Evolutionary conservation across 345 rosid species (phyloP).

Genomic region (Barbarea vulgaris): DNA sequence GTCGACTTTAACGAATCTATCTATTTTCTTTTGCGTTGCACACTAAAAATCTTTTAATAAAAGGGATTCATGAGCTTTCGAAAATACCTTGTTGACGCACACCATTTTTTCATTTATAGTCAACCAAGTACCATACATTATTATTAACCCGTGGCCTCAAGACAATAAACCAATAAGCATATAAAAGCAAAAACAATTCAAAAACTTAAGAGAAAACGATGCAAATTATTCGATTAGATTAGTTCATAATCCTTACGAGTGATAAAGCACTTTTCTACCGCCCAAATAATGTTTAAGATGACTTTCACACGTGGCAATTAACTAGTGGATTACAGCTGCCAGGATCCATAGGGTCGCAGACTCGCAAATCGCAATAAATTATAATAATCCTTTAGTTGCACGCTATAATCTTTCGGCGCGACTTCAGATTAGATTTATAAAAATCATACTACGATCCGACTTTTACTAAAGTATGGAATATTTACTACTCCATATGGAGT

Average conservation of each 20-base stretch:
- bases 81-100: constrained; percentile 9
- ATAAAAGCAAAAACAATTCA: neutral
- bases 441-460: neutral
- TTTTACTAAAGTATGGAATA: neutral
- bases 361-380: constrained; percentile 21
- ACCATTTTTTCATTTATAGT: neutral
- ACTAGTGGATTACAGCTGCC: constrained; percentile 34
- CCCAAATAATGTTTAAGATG: constrained; percentile 23
- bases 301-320: constrained; percentile 19
- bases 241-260: neutral
- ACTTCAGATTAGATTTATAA: neutral
- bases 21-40: neutral
- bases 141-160: neutral
- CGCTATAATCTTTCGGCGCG: constrained; percentile 41
- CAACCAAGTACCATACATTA: neutral
- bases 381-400: constrained; percentile 28
- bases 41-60: neutral
- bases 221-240: constrained; percentile 12
- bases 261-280: constrained; percentile 28
- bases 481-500: neutral
- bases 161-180: neutral
- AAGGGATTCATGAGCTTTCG: constrained; percentile 10
- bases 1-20: constrained; percentile 11
- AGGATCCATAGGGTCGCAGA: neutral
- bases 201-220: neutral